Conservation (phyloP, 768 basidiomycete species). For the Phlebiopsis flavidoalba region DNA sequence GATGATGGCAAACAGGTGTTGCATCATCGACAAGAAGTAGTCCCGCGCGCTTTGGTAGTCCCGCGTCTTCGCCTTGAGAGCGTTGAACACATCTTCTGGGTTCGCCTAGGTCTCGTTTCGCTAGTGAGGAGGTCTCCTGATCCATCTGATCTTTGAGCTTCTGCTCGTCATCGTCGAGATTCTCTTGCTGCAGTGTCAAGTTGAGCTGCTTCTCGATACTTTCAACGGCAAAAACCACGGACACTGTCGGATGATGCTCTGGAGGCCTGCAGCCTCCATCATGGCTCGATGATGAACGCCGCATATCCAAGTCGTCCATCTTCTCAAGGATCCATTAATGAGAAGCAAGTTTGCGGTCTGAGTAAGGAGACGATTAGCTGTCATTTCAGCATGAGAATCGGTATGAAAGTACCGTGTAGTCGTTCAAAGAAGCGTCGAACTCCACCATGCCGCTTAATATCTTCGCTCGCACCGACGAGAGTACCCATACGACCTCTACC, state of each 20-base stretch:
- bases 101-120: constrained; percentile 73
- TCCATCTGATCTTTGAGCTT: constrained; percentile 71
- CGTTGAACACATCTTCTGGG: constrained; percentile 84
- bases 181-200: constrained; percentile 48
- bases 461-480: constrained; percentile 90
- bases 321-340: constrained; percentile 61
- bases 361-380: constrained; percentile 1
- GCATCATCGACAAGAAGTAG: constrained; percentile 90
- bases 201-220: constrained; percentile 64
- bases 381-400: not conserved
- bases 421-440: constrained; percentile 66
- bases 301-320: constrained; percentile 75
- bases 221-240: constrained; percentile 57
- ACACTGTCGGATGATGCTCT: constrained; percentile 66
- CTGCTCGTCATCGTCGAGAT: constrained; percentile 71
- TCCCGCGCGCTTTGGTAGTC: constrained; percentile 68
- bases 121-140: constrained; percentile 67
- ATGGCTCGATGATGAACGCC: constrained; percentile 82
- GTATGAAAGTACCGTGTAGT: constrained; percentile 75
- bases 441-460: constrained; percentile 65
- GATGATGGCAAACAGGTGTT: constrained; percentile 82
- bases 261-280: constrained; percentile 86
- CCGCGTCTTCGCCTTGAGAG: constrained; percentile 70
- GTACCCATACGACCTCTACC: constrained; percentile 95
- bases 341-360: constrained; percentile 71